phyloP scores from a whole-genome alignment of 805 yeast species.

The Komagataella pseudopastoris region DNA sequence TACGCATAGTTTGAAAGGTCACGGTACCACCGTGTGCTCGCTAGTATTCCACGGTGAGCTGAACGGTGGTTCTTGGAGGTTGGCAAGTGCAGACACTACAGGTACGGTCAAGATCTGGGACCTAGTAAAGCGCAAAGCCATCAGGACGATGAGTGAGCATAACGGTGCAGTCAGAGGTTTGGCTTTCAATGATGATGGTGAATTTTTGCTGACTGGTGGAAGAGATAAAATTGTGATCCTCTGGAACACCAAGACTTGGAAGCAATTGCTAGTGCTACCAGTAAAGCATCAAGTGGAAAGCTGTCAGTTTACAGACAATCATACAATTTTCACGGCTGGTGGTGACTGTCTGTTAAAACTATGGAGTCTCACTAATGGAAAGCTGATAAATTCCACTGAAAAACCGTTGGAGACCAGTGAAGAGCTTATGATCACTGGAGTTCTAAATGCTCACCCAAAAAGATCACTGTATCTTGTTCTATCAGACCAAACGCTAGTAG shows the following conservation, averaged over 20 bases:
- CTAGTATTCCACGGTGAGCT: constrained; percentile 60
- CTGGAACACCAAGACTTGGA: constrained; percentile 39
- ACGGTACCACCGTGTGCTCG: constrained; percentile 78
- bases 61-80: constrained; percentile 58
- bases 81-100: constrained; percentile 59
- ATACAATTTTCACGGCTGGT: constrained; percentile 61
- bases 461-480: constrained; percentile 36
- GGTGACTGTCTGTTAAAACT: constrained; percentile 54
- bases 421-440: constrained; percentile 59
- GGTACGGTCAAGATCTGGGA: constrained; percentile 46
- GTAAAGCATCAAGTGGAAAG: constrained; percentile 62
- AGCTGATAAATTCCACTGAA: constrained; percentile 27
- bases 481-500: constrained; percentile 75
- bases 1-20: constrained; percentile 89
- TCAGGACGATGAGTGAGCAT: constrained; percentile 57
- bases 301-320: constrained; percentile 37
- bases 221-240: constrained; percentile 68
- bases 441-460: constrained; percentile 19
- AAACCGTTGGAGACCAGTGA: constrained; percentile 48
- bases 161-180: constrained; percentile 78
- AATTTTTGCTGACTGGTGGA: constrained; percentile 64
- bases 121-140: constrained; percentile 60
- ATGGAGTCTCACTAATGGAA: constrained; percentile 42
- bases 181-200: constrained; percentile 42
- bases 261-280: constrained; percentile 54